Conservation (phyloP, 371 early-diverging fungal genomes). For the Mortierella sp. region DNA sequence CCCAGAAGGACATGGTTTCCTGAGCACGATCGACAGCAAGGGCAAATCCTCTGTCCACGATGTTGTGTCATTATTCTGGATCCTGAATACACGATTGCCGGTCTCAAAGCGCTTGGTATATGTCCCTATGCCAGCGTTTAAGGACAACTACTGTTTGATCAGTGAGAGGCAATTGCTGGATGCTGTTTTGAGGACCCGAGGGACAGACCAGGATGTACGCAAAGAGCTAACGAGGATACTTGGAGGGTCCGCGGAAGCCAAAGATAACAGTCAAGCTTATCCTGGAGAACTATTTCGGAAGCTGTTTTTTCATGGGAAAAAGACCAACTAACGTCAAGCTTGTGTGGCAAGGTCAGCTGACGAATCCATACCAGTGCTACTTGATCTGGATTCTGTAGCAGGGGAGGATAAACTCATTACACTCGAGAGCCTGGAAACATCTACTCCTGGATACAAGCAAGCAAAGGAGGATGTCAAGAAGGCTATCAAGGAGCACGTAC, state of each 20-base stretch:
- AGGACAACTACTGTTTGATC: conserved; percentile 5
- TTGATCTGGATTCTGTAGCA: too few relatives aligned
- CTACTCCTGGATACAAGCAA: too few relatives aligned
- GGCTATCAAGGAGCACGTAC: too few relatives aligned
- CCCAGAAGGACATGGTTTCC: neutral
- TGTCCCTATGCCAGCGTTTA: conserved; percentile 3
- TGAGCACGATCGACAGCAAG: conserved; percentile 1
- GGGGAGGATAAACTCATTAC: too few relatives aligned
- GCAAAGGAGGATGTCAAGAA: too few relatives aligned
- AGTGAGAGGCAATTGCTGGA: conserved; percentile 7
- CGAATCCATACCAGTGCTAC: too few relatives aligned
- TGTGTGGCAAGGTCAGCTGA: too few relatives aligned
- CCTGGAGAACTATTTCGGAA: conserved; percentile 3
- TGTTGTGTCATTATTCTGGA: conserved; percentile 1
- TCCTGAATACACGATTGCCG: conserved; percentile 5
- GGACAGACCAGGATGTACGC: neutral
- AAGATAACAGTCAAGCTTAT: neutral
- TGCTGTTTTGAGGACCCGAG: neutral
- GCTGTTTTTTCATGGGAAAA: neutral
- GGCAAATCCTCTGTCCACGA: conserved; percentile 1
- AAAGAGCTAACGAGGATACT: neutral
- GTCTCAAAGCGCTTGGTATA: neutral
- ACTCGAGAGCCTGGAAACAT: too few relatives aligned
- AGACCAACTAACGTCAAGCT: neutral
- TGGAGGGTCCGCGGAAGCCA: neutral